Evolutionary conservation across 768 basidiomycete species (phyloP), one percentile per base, ranked within the genome.

Genomic region (Amanita subjunquillea): DNA sequence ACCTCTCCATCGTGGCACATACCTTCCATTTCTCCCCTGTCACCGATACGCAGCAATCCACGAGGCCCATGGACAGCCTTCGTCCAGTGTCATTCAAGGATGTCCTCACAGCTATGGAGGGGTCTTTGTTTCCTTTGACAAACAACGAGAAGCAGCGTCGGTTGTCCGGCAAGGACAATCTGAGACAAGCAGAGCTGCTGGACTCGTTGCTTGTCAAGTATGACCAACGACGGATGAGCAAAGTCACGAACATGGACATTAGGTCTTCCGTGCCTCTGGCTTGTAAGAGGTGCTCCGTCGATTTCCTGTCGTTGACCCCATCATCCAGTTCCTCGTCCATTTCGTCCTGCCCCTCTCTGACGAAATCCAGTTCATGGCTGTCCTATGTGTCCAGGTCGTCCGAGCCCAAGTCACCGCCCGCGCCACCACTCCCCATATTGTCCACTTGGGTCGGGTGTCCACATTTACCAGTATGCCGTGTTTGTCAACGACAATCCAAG

Each of bases 81-180:
- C 68, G 69, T 20, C 58, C 71, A 6, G 73, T 84, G 9, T 63
- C 77, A 1, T 83, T 84, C 63, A 69, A 71, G 46, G 78, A 80
- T 34, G 81, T 84, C 47, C 64, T 80, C 41, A 61, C 61, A 42
- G 74, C 75, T 60, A 82, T 84, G 78, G 70, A 76, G 39, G 82
- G 82, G 4, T 68, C 72, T 4, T 67, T 84, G 17, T 84, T 84
- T 57, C 78, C 75, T 1, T 55, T 62, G 4, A 70, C 75, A 29
- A 52, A 61, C 34, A 48, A 67, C 58, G 59, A 69, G 59, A 49
- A 66, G 41, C 52, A 49, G 38, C 49, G 29, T 12, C 46, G 48
- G 38, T 23, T 45, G 38, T 34, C 30, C 51, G 55, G 51, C 36
- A 30, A 56, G 62, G 46, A 62, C 60, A 9, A 51, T 37, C 61